These are phyloP conservation scores for Laetiporus sulphureus DNA, from an alignment of 1,284 basidiomycete species.

Conservation along the genomic window DNA sequence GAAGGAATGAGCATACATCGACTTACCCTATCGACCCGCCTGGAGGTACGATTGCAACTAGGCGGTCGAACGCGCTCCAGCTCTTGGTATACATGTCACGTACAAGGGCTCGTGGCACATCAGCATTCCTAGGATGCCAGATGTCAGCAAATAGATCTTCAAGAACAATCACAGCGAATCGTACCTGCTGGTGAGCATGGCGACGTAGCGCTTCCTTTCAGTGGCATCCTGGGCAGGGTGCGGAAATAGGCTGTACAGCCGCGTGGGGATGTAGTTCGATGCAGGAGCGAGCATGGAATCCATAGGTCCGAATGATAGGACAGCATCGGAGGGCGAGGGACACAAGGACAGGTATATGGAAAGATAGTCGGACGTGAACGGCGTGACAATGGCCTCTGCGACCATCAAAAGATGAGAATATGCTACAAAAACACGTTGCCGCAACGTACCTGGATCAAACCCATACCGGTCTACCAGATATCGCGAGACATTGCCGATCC, in stretches of 20 bases:
- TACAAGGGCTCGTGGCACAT: slow-evolving; percentile 76
- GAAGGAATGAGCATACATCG: not conserved
- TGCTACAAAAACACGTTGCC: not conserved
- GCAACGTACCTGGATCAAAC: slow-evolving; percentile 62
- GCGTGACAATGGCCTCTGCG: slow-evolving; percentile 62
- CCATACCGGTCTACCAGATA: slow-evolving; percentile 77
- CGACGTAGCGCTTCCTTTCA: slow-evolving; percentile 67
- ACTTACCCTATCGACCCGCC: slow-evolving; percentile 79
- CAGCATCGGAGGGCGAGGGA: slow-evolving; percentile 62
- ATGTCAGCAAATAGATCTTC: not conserved
- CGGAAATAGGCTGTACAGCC: slow-evolving; percentile 62
- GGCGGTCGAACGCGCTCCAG: slow-evolving; percentile 81
- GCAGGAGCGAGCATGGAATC: slow-evolving; percentile 68
- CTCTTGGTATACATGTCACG: slow-evolving; percentile 87
- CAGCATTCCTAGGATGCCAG: slow-evolving; percentile 57
- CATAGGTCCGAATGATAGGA: slow-evolving; percentile 73
- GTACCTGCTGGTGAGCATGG: slow-evolving; percentile 63
- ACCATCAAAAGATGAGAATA: slow-evolving; percentile 7
- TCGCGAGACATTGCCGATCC: slow-evolving; percentile 58
- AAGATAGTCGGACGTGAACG: slow-evolving; percentile 71
- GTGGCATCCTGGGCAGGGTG: slow-evolving; percentile 71
- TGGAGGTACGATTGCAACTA: slow-evolving; percentile 79
- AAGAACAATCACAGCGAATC: slow-evolving; percentile 11
- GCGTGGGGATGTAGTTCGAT: slow-evolving; percentile 62
- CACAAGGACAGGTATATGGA: slow-evolving; percentile 70